Evolutionary conservation across 495 filamentous ascomycete species (phyloP), one percentile per base, ranked within the genome.

Genomic region (Talaromyces adpressus): DNA sequence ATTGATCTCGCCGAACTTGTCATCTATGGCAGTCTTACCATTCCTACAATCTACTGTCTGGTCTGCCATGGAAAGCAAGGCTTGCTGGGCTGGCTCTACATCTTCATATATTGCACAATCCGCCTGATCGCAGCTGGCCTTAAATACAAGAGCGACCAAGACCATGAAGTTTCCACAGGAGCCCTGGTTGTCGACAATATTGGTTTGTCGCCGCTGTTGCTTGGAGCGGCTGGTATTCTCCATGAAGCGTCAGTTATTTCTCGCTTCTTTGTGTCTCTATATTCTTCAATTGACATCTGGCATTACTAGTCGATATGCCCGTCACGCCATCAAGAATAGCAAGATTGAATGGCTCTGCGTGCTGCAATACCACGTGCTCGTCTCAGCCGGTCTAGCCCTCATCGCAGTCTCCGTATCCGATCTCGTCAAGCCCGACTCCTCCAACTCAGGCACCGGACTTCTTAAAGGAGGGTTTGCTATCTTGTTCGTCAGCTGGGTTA

Each of bases 161-260:
- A 30, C 20, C 45, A 32, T 20, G 29, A 47, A 18, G 23, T 65
- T 6, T 71, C 63, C 23, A 49, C 67, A 7, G 68, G 67, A 11
- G 76, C 75, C 6, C 64, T 69, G 23, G 67, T 79, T 11, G 69
- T 81, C 14, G 68, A 70, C 1, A 76, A 72, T 39, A 72, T 81
- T 47, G 79, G 79, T 4, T 62, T 80, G 4, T 78, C 76, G 1
- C 78, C 79, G 16, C 66, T 81, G 6, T 67, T 81, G n/a, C 69
- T 79, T 20, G 72, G 70, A 1, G 54, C 64, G 5, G 67, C 67
- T 64, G 74, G 76, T 1, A 62, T 79, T 32, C 66, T 80, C 0
- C 74, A 77, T 53, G 77, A 80, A 66, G 69, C 75, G 79, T 80
- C 62, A 64, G 77, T 4, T 25, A 0, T 68, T 22, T 34, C 36